Evolutionary conservation across 1,284 basidiomycete species (phyloP).

Genomic region (Boletus hoseneyae): DNA sequence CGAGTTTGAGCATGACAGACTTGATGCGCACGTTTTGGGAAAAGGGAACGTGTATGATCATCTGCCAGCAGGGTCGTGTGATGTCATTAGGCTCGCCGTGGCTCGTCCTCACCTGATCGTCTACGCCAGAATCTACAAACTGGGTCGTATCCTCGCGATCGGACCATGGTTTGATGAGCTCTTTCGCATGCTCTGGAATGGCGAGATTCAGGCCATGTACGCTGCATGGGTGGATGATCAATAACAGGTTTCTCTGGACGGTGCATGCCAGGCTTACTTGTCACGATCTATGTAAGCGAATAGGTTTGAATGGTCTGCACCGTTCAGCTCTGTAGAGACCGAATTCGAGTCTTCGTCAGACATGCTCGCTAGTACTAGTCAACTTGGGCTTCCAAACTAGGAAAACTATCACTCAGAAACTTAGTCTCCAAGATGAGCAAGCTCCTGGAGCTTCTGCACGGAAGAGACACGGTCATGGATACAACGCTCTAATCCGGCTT

Average conservation of each 20-base stretch:
- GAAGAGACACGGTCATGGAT: conserved; percentile 8
- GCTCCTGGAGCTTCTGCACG: too few species aligned
- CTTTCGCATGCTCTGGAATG: conserved; percentile 71
- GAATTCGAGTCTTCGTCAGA: conserved; percentile 24
- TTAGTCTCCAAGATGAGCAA: too few species aligned
- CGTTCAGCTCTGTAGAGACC: conserved; percentile 28
- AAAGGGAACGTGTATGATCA: conserved; percentile 80
- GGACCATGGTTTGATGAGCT: conserved; percentile 76
- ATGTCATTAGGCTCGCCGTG: conserved; percentile 7
- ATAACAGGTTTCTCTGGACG: neutral
- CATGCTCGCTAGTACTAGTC: neutral
- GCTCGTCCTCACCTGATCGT: conserved; percentile 62
- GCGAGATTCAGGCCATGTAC: conserved; percentile 76
- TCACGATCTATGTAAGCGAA: conserved; percentile 65
- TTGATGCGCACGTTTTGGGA: conserved; percentile 70
- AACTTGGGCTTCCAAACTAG: conserved; percentile 15
- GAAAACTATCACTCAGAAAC: too few species aligned
- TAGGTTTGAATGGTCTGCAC: conserved; percentile 53
- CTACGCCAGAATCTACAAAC: conserved; percentile 71
- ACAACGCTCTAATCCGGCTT: too few species aligned
- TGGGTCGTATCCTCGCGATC: conserved; percentile 64
- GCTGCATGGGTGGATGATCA: conserved; percentile 36
- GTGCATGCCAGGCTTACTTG: conserved; percentile 45
- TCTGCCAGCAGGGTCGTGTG: conserved; percentile 37
- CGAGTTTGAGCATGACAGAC: conserved; percentile 70